A percentile compares a stretch with the other conserved stretches of the same genome.
These are phyloP conservation scores for Citeromyces hawaiiensis DNA, from an alignment of 1,139 yeast species.

Conservation along the genomic window DNA sequence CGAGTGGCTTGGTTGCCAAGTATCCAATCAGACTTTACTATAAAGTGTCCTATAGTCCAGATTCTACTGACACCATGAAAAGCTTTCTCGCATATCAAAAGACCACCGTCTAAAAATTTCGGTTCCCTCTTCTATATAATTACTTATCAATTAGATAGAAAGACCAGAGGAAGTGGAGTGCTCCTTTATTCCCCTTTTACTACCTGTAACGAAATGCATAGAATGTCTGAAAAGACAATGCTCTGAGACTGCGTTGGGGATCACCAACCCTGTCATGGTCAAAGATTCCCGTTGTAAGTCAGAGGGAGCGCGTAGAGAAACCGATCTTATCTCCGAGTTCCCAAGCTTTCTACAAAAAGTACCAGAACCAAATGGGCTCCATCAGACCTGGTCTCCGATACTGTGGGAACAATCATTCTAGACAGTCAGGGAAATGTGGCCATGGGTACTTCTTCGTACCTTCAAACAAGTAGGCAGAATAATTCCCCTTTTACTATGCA, in stretches of 20 bases:
- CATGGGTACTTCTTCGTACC: slow-evolving; percentile 28
- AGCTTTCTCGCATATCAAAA: too few species aligned
- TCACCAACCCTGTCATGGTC: slow-evolving; percentile 8
- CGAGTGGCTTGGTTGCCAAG: too few species aligned
- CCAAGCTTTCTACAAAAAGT: slow-evolving; percentile 3
- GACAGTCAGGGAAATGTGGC: slow-evolving; percentile 9
- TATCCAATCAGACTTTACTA: too few species aligned
- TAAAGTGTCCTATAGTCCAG: too few species aligned
- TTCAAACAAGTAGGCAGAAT: slow-evolving; percentile 34
- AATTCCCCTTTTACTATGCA: too few species aligned
- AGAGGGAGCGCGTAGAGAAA: background rate
- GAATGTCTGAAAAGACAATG: slow-evolving; percentile 5
- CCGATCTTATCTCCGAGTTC: background rate
- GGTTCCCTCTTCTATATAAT: too few species aligned
- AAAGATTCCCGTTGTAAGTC: background rate
- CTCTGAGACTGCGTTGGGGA: slow-evolving; percentile 6
- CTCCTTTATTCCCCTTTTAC: too few species aligned
- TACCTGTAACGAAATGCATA: slow-evolving; percentile 11
- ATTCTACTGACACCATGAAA: too few species aligned
- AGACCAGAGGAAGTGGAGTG: too few species aligned
- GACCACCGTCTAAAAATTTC: too few species aligned
- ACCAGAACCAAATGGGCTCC: background rate
- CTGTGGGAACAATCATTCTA: slow-evolving; percentile 14
- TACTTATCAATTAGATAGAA: too few species aligned
- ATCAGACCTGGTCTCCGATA: slow-evolving; percentile 10